Percentiles rank a stretch among this genome's conserved stretches.
phyloP scores from a whole-genome alignment of 2,329 filamentous ascomycete genomes.

The Zasmidium cellare region DNA sequence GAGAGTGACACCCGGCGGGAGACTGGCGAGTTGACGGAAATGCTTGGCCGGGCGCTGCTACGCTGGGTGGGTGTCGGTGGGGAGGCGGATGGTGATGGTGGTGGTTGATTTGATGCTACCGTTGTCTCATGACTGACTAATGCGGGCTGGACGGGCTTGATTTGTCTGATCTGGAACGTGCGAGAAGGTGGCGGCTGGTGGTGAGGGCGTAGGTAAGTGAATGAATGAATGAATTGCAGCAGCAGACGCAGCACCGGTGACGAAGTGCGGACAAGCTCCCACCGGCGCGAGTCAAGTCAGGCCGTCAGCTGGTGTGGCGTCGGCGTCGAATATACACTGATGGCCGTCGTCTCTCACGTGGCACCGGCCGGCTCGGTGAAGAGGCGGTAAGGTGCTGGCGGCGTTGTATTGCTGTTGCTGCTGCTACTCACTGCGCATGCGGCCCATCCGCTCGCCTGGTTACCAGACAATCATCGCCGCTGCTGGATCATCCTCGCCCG shows the following conservation, averaged over 20 bases:
- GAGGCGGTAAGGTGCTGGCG: background rate
- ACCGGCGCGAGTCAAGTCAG: background rate
- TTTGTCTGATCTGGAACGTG: background rate
- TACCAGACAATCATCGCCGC: background rate
- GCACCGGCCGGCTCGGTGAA: background rate
- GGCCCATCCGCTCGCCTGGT: background rate
- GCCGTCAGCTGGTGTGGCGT: background rate
- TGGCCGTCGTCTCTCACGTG: background rate
- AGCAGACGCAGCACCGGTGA: background rate
- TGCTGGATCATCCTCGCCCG: background rate
- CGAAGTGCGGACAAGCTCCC: background rate
- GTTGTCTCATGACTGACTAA: slow-evolving; percentile 8
- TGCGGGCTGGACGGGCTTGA: background rate
- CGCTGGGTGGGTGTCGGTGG: background rate
- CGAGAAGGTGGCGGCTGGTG: background rate
- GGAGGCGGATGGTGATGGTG: background rate
- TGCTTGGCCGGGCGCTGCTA: background rate
- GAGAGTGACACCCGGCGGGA: slow-evolving; percentile 21
- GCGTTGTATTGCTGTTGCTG: background rate
- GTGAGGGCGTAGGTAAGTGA: background rate
- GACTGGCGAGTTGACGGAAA: background rate
- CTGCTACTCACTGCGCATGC: background rate
- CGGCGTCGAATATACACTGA: background rate
- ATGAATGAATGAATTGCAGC: background rate
- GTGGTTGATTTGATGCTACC: slow-evolving; percentile 1